Evolutionary conservation across 2,329 filamentous ascomycete genomes (phyloP).

Genomic region (Canariomyces notabilis): DNA sequence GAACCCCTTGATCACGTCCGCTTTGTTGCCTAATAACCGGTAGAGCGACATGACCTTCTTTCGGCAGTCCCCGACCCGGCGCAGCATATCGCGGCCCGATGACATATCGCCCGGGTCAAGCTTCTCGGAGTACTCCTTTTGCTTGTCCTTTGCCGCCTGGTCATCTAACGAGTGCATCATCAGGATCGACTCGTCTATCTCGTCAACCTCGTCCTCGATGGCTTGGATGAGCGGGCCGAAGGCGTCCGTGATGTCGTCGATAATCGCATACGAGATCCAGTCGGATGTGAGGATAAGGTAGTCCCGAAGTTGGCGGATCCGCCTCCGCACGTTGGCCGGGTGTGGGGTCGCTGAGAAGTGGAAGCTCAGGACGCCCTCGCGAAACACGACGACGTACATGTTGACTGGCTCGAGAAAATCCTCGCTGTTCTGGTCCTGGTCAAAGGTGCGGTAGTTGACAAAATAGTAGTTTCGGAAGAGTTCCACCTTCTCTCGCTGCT

Average conservation of each 20-base stretch:
- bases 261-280: slow-evolving; percentile 97
- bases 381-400: slow-evolving; percentile 95
- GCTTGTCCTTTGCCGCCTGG: slow-evolving; percentile 35
- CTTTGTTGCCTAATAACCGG: slow-evolving; percentile 89
- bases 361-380: slow-evolving; percentile 91
- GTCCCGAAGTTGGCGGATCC: slow-evolving; percentile 89
- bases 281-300: slow-evolving; percentile 90
- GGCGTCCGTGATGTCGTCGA: slow-evolving; percentile 96
- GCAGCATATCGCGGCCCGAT: slow-evolving; percentile 73
- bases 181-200: slow-evolving; percentile 90
- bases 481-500: slow-evolving; percentile 96
- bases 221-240: slow-evolving; percentile 88
- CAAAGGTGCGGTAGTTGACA: slow-evolving; percentile 96
- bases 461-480: slow-evolving; percentile 98
- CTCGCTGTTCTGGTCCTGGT: slow-evolving; percentile 85
- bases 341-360: slow-evolving; percentile 97
- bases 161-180: slow-evolving; percentile 64
- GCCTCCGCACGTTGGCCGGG: slow-evolving; percentile 87
- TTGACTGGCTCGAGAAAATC: slow-evolving; percentile 94
- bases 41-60: slow-evolving; percentile 98
- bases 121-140: slow-evolving; percentile 39
- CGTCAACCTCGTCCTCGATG: slow-evolving; percentile 94
- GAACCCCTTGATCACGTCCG: slow-evolving; percentile 98
- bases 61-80: slow-evolving; percentile 85
- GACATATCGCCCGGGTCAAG: slow-evolving; percentile 35